These are phyloP conservation scores for Comarum palustre DNA, from an alignment of 306 rosid genomes.

Conservation along the genomic window DNA sequence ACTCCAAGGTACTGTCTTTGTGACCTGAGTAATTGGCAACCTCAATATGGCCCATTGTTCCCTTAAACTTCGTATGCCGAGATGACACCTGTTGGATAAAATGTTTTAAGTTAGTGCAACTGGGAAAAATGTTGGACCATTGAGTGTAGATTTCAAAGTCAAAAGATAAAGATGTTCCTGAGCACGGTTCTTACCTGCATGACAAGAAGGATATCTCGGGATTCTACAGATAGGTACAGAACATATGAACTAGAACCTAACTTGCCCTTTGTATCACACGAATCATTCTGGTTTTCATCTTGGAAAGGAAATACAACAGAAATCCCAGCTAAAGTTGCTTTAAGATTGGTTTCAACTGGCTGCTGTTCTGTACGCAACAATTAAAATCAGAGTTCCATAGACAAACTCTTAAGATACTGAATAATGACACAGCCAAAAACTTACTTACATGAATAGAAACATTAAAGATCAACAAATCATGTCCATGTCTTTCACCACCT, in stretches of 20 bases:
- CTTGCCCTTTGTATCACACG: conserved; percentile 29
- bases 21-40: conserved; percentile 50
- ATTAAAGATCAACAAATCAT: background rate
- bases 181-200: conserved; percentile 57
- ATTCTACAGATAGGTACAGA: conserved; percentile 60
- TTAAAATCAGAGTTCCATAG: conserved; percentile 24
- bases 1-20: conserved; percentile 33
- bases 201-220: conserved; percentile 50
- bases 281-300: conserved; percentile 45
- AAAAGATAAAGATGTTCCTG: conserved; percentile 14
- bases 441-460: background rate
- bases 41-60: conserved; percentile 54
- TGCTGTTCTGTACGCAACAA: conserved; percentile 59
- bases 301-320: conserved; percentile 61
- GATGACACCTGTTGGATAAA: conserved; percentile 59
- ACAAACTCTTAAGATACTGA: conserved; percentile 21
- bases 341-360: conserved; percentile 82
- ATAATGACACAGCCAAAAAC: conserved; percentile 1
- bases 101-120: conserved; percentile 33
- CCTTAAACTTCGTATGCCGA: conserved; percentile 53
- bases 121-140: conserved; percentile 24
- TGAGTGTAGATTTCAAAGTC: conserved; percentile 18
- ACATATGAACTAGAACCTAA: conserved; percentile 33
- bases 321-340: conserved; percentile 75
- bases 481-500: background rate